Evolutionary conservation across 2,329 filamentous ascomycete species (phyloP).

Genomic region (Aspergillus clavatus): DNA sequence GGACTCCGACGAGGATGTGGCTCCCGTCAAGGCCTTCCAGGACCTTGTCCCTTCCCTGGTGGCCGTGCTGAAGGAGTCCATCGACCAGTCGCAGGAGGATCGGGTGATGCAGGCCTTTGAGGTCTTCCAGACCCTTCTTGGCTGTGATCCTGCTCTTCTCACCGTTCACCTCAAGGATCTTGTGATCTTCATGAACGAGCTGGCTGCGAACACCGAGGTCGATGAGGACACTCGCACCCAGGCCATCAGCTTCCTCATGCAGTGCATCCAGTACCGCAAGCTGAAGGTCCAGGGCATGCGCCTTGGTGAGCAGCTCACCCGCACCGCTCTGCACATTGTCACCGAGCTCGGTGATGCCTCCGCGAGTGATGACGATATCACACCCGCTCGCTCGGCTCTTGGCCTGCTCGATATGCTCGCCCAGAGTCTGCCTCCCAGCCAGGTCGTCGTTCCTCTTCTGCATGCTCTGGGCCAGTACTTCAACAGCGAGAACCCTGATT

Average conservation of each 20-base stretch:
- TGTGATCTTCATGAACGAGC: slow-evolving; percentile 87
- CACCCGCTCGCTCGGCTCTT: slow-evolving; percentile 78
- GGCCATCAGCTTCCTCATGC: slow-evolving; percentile 88
- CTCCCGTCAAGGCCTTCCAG: slow-evolving; percentile 70
- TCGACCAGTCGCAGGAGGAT: slow-evolving; percentile 77
- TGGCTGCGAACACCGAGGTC: slow-evolving; percentile 69
- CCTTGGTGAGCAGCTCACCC: slow-evolving; percentile 80
- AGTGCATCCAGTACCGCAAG: slow-evolving; percentile 85
- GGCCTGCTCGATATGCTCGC: slow-evolving; percentile 85
- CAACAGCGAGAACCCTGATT: slow-evolving; percentile 66
- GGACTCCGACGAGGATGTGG: slow-evolving; percentile 77
- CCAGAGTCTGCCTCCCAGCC: slow-evolving; percentile 81
- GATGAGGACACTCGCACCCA: slow-evolving; percentile 85
- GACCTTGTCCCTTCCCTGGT: slow-evolving; percentile 82
- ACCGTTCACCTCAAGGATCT: slow-evolving; percentile 84
- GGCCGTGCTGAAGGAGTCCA: slow-evolving; percentile 75
- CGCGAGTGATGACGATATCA: slow-evolving; percentile 76
- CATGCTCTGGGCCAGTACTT: slow-evolving; percentile 82
- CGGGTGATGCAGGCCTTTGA: slow-evolving; percentile 87
- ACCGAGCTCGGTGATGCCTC: slow-evolving; percentile 70
- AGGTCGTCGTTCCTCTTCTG: slow-evolving; percentile 88
- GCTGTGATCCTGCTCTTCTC: slow-evolving; percentile 79
- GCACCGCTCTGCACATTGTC: slow-evolving; percentile 81
- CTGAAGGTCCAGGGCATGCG: slow-evolving; percentile 91
- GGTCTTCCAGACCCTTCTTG: slow-evolving; percentile 91